These are phyloP conservation scores for Oenanthe javanica DNA, from an alignment of 140 eudicot species.

Conservation along the genomic window DNA sequence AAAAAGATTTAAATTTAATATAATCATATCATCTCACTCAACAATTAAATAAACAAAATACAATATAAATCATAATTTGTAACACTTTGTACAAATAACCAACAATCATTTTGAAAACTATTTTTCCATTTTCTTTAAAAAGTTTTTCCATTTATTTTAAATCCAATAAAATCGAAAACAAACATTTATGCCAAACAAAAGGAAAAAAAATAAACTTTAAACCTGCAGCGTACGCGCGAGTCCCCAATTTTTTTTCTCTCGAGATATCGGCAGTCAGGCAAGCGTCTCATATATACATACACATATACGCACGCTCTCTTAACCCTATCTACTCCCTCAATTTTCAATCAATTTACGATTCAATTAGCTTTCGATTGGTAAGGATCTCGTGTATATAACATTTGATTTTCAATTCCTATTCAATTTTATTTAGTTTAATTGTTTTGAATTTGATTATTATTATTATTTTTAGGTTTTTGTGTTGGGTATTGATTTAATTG, in stretches of 20 bases:
- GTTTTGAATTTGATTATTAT: neutral
- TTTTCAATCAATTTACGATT: neutral
- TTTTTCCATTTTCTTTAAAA: no score
- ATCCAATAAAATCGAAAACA: no score
- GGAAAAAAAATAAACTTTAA: neutral
- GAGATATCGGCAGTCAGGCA: conserved; percentile 5
- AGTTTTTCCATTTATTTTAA: no score
- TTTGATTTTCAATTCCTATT: neutral
- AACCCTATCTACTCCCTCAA: neutral
- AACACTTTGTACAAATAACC: no score
- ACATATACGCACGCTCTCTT: neutral
- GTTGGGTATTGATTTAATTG: neutral
- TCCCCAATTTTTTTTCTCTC: neutral
- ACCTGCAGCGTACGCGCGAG: neutral
- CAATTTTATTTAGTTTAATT: neutral
- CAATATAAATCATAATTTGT: no score
- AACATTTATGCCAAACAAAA: no score
- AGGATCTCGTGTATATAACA: neutral
- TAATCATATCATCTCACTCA: no score
- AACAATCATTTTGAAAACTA: no score
- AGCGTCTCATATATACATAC: neutral
- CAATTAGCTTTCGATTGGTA: neutral
- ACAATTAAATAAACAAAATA: no score
- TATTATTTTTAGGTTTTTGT: neutral
- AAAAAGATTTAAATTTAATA: no score